Conservation (phyloP, 2,329 filamentous ascomycete genomes). For the Fusarium avenaceum region DNA sequence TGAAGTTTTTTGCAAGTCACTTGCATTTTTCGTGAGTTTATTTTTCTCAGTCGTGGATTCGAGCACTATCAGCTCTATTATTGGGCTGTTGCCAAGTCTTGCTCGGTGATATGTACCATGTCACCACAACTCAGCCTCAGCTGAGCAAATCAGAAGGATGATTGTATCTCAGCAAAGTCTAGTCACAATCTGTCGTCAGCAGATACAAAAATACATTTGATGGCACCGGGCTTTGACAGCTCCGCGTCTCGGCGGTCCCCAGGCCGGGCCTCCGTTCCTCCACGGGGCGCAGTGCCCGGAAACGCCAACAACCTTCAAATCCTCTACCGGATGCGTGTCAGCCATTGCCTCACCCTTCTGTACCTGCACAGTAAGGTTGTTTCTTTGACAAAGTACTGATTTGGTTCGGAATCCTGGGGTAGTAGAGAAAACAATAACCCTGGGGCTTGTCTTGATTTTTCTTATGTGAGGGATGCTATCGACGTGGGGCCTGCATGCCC, state of each 20-base stretch:
- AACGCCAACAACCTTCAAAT: constrained; percentile 8
- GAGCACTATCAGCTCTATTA: not conserved
- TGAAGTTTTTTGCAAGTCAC: not conserved
- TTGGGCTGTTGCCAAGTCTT: not conserved
- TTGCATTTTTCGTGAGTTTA: not conserved
- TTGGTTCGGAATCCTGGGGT: constrained; percentile 16
- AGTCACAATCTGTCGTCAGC: not conserved
- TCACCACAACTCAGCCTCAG: constrained; percentile 2
- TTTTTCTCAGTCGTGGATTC: not conserved
- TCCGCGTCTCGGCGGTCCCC: constrained; percentile 17
- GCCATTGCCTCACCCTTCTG: constrained; percentile 28
- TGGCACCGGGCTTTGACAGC: constrained; percentile 2
- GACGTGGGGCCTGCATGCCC: constrained; percentile 20
- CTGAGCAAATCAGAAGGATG: constrained; percentile 1
- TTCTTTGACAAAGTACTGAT: constrained; percentile 1
- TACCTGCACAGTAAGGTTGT: constrained; percentile 36
- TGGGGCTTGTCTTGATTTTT: not conserved
- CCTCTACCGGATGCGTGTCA: constrained; percentile 34
- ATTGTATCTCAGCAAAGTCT: not conserved
- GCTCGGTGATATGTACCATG: not conserved
- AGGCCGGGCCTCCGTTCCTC: constrained; percentile 29
- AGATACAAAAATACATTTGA: not conserved
- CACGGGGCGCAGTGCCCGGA: constrained; percentile 29
- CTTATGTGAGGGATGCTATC: constrained; percentile 41
- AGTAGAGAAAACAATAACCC: not conserved